Percentiles rank a stretch among this genome's conserved stretches.
Evolutionary conservation across 306 rosid species (phyloP).

Genomic region (Castanea crenata): DNA sequence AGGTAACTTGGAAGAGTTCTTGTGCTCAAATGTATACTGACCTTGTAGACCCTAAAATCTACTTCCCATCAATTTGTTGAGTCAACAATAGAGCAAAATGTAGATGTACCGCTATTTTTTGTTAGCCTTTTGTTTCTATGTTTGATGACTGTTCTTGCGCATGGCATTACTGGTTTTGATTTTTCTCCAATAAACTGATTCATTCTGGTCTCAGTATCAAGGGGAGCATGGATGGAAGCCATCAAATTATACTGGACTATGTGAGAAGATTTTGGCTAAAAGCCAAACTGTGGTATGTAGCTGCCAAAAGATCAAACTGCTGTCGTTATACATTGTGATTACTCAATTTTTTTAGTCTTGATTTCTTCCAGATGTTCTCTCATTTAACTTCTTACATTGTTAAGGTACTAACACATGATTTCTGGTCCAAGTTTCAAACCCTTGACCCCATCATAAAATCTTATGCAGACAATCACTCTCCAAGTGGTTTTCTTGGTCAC

Average conservation of each 20-base stretch:
- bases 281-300: conserved; percentile 93
- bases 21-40: background rate
- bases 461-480: background rate
- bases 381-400: background rate
- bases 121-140: conserved; percentile 2
- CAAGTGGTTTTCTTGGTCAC: background rate
- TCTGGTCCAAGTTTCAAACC: background rate
- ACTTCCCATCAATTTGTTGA: background rate
- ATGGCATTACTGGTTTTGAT: background rate
- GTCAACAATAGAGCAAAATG: background rate
- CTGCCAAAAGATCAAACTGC: conserved; percentile 15
- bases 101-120: background rate
- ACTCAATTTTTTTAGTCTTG: conserved; percentile 2
- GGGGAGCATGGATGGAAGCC: conserved; percentile 96
- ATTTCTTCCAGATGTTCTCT: conserved; percentile 13
- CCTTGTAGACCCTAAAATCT: background rate
- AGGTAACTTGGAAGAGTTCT: background rate
- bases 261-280: conserved; percentile 78
- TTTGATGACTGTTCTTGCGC: conserved; percentile 1
- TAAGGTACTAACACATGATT: background rate
- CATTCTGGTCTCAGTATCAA: conserved; percentile 70
- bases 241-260: conserved; percentile 82
- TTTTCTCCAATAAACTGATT: background rate
- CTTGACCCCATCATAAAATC: background rate
- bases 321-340: conserved; percentile 8